Base-by-base conservation (phyloP, 345 rosid species). In the Sapria himalayana region DNA sequence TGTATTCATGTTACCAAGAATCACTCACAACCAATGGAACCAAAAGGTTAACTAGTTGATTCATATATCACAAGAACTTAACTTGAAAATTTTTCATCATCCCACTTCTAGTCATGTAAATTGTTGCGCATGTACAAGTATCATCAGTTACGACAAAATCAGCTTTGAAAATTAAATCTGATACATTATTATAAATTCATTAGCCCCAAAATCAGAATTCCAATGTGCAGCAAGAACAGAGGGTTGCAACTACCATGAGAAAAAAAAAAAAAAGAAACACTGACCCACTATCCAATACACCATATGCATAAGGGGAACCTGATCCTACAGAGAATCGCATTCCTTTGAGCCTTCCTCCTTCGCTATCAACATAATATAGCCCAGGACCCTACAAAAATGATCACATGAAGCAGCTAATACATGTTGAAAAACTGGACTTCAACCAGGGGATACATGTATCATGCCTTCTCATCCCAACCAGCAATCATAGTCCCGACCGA, bases 401-500 rank as follows among this genome's bases (percentile, higher is more conserved):
- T 10, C 22, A 29, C 4, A 16, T 4, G 11, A 15, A 18, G 29
- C 0, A 18, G 15, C n/a, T 18, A 37, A 62, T n/a, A 16, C 54
- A 22, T n/a, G 43, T 15, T 40, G 33, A 43, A 46, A 55, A 15
- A 20, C 13, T 18, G 31, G 17, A 21, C n/a, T n/a, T n/a, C n/a
- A n/a, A n/a, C 25, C 17, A 15, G 20, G 22, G 29, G 13, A 19
- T 17, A 33, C 10, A 17, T 3, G 21, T 29, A 3, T 41, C 1
- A 41, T 54, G 84, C 96, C 57, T 92, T 84, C 61, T 91, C 99
- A 60, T 84, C 99, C 96, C 94, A 91, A 50, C 99, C 99, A 46
- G 99, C 96, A 51, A 91, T 84, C 99, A 84, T 91, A 25, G 99
- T 91, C 37, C 96, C 99, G 36, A 91, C 92, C 16, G 96, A 91